phyloP scores from a whole-genome alignment of 1,284 basidiomycete species.

The Trametes polyzona region DNA sequence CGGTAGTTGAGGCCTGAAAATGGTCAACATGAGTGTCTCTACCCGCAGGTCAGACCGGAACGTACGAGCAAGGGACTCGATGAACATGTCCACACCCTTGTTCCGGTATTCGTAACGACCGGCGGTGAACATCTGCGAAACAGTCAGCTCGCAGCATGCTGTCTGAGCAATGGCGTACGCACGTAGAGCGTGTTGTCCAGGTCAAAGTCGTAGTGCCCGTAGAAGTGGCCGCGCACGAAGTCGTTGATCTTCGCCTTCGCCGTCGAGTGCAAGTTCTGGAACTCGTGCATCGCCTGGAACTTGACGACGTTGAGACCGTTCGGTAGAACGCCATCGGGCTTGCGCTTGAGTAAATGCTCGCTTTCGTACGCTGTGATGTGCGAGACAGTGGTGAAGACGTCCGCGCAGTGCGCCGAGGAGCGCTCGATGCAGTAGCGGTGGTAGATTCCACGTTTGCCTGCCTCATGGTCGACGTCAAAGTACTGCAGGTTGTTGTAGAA shows the following conservation, averaged over 20 bases:
- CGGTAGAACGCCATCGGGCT: constrained; percentile 97
- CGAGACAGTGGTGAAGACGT: constrained; percentile 97
- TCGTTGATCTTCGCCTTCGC: constrained; percentile 98
- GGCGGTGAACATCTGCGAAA: constrained; percentile 88
- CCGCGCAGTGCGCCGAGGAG: constrained; percentile 91
- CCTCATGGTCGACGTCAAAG: constrained; percentile 99
- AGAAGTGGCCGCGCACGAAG: constrained; percentile 97
- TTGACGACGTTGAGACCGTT: constrained; percentile 99
- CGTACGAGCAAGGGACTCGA: constrained; percentile 90
- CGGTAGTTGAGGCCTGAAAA: constrained; percentile 79
- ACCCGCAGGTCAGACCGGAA: neutral
- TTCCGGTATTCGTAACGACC: constrained; percentile 98
- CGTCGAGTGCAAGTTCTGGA: constrained; percentile 94
- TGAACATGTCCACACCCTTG: constrained; percentile 99
- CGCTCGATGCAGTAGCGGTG: constrained; percentile 96
- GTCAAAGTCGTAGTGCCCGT: constrained; percentile 96
- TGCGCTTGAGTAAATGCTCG: constrained; percentile 95
- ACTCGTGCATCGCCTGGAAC: constrained; percentile 94
- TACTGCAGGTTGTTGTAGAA: constrained; percentile 99
- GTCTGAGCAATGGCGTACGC: constrained; percentile 28
- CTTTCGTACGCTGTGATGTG: constrained; percentile 98
- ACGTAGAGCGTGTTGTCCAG: constrained; percentile 96
- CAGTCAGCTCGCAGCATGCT: constrained; percentile 13
- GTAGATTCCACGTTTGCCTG: constrained; percentile 95
- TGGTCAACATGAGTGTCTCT: neutral